Conservation (phyloP, 108 stramenopile species). For the Nannochloropsis granulata region DNA sequence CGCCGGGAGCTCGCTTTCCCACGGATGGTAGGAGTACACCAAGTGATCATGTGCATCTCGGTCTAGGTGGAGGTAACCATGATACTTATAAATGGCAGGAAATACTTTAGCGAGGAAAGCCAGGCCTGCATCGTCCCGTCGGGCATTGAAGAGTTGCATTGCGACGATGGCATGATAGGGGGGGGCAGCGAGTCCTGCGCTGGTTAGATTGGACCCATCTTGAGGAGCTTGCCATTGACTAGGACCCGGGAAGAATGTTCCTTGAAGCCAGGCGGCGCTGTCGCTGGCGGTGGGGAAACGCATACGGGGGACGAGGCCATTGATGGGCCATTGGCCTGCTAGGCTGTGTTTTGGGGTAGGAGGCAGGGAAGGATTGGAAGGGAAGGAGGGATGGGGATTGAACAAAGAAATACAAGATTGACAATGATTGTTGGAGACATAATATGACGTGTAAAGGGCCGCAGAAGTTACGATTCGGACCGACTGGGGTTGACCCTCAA, state of each 20-base stretch:
- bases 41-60: background rate
- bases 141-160: background rate
- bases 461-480: no score
- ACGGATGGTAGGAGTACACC: background rate
- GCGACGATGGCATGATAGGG: background rate
- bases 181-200: background rate
- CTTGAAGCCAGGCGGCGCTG: background rate
- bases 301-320: background rate
- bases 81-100: background rate
- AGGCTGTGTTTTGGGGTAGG: background rate
- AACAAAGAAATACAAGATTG: no score
- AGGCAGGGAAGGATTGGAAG: background rate
- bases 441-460: no score
- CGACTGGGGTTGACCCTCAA: no score
- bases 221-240: background rate
- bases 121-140: background rate
- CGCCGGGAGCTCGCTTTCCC: background rate
- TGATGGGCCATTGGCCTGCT: background rate
- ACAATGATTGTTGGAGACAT: no score
- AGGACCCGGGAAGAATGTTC: background rate
- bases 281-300: background rate
- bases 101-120: background rate
- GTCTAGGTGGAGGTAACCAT: background rate
- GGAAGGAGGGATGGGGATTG: background rate
- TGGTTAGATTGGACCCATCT: background rate